Conservation (phyloP, 495 filamentous ascomycete genomes). For the Ascodesmis nigricans region DNA sequence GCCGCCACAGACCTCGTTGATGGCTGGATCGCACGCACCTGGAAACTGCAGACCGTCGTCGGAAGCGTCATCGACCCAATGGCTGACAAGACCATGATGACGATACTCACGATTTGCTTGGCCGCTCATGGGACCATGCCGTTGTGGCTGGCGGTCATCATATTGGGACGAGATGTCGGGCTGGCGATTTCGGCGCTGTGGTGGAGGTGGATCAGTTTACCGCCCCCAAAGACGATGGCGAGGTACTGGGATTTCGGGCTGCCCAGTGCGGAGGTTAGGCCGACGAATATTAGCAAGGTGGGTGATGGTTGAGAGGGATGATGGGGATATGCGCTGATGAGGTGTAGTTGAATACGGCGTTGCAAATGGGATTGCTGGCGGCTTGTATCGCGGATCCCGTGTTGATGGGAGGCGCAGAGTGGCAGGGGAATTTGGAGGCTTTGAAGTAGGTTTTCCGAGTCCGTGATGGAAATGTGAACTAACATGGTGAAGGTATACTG, state of each 20-base stretch:
- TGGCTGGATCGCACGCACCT: constrained; percentile 73
- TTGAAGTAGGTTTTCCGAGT: constrained; percentile 43
- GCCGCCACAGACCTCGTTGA: constrained; percentile 80
- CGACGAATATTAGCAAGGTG: constrained; percentile 74
- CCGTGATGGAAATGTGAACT: constrained; percentile 1
- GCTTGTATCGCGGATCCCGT: constrained; percentile 53
- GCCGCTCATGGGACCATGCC: constrained; percentile 64
- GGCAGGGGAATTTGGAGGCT: constrained; percentile 31
- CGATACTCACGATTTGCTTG: constrained; percentile 59
- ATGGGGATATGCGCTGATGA: constrained; percentile 1
- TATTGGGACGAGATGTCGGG: constrained; percentile 73
- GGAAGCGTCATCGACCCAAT: constrained; percentile 93
- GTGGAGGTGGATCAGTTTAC: constrained; percentile 82
- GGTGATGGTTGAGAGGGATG: background rate
- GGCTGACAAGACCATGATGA: constrained; percentile 94
- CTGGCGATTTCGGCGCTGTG: constrained; percentile 79
- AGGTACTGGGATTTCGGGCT: constrained; percentile 97
- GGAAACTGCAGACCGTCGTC: constrained; percentile 76
- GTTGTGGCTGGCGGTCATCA: constrained; percentile 68
- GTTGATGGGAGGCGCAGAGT: constrained; percentile 29
- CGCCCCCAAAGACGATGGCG: constrained; percentile 71
- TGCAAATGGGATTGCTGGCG: constrained; percentile 62
- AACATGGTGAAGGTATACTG: constrained; percentile 35
- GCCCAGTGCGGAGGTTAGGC: constrained; percentile 77
- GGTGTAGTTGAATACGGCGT: constrained; percentile 38